Base-by-base conservation (phyloP, 352 stramenopile genomes). In the Globisporangium orthogonon region DNA sequence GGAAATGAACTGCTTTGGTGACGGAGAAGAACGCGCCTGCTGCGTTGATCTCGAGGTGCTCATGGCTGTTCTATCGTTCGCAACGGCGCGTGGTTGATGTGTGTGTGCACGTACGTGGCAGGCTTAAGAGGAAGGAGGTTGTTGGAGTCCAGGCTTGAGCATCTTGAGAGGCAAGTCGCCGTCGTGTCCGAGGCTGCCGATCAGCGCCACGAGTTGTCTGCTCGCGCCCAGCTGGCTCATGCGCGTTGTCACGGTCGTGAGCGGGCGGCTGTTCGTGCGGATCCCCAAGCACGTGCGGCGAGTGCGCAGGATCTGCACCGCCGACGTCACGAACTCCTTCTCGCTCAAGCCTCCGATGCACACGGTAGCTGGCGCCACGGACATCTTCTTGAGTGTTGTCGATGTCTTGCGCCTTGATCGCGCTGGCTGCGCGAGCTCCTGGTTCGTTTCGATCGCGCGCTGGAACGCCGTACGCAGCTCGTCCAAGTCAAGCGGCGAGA, bases 281-380 rank as follows among this genome's bases (percentile, higher is more conserved):
- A 86, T 58, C 6, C 77, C 77, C 17, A 67, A 68, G 45, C 62
- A 62, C n/a, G 64, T 73, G 43, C 75, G 73, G 4, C 70, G 67
- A 31, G 60, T 51, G 28, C 77, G 69, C 57, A 87, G 63, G 11
- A 78, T 58, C 40, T 87, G 73, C 35, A 83, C 59, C 14, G 68
- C 61, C 50, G 79, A 65, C 37, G 76, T 78, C 11, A 87, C 77
- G 40, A 88, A 88, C 62, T 86, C 75, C 44, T 76, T 76, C 54
- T 86, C 78, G 33, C 62, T 80, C 50, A 88, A 62, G n/a, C 78
- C 78, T 4, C 69, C 69, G 15, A 74, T 54, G 17, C 61, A 62
- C 33, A 66, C 35, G 18, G 39, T 48, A n/a, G 23, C 40, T 4
- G 44, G 54, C 50, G 54, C 46, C 30, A 58, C 18, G 45, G 63